Evolutionary conservation across 2,329 filamentous ascomycete genomes (phyloP).

Genomic region (Cercospora zeina): DNA sequence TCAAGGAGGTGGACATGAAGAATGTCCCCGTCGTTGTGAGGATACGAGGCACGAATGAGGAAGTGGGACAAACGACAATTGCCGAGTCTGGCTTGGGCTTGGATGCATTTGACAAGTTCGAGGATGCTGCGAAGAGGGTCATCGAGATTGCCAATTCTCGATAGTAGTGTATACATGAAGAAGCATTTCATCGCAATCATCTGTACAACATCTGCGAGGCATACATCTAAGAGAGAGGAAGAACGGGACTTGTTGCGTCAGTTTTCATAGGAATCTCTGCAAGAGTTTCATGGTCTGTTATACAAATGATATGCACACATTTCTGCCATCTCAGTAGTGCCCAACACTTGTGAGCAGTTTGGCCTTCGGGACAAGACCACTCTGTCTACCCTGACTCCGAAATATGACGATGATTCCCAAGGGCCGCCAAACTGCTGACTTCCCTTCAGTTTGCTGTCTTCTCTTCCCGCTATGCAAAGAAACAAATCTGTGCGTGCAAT

Average conservation of each 20-base stretch:
- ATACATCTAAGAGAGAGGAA: not conserved
- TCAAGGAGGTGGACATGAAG: slow-evolving; percentile 62
- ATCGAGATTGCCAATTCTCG: slow-evolving; percentile 56
- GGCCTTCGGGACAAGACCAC: not conserved
- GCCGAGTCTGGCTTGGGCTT: slow-evolving; percentile 66
- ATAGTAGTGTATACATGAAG: not conserved
- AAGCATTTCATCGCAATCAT: not conserved
- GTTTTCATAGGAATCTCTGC: not conserved
- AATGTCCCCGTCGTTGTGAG: slow-evolving; percentile 71
- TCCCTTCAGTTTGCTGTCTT: not conserved
- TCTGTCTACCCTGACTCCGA: not conserved
- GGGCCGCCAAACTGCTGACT: not conserved
- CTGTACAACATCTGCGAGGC: not conserved
- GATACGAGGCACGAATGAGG: slow-evolving; percentile 73
- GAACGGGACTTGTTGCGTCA: not conserved
- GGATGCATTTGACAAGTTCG: slow-evolving; percentile 72
- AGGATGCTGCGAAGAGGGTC: slow-evolving; percentile 68
- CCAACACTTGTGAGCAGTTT: slow-evolving; percentile 1
- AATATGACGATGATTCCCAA: not conserved
- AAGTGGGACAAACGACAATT: slow-evolving; percentile 68
- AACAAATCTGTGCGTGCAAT: slow-evolving; percentile 1
- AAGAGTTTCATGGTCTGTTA: not conserved
- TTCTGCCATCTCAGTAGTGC: not conserved
- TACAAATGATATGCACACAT: slow-evolving; percentile 11
- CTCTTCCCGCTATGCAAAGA: slow-evolving; percentile 2